A percentile compares a stretch with the other conserved stretches of the same genome.
These are phyloP conservation scores for Leccinellum rugosiceps DNA, from an alignment of 768 basidiomycete species.

Conservation along the genomic window DNA sequence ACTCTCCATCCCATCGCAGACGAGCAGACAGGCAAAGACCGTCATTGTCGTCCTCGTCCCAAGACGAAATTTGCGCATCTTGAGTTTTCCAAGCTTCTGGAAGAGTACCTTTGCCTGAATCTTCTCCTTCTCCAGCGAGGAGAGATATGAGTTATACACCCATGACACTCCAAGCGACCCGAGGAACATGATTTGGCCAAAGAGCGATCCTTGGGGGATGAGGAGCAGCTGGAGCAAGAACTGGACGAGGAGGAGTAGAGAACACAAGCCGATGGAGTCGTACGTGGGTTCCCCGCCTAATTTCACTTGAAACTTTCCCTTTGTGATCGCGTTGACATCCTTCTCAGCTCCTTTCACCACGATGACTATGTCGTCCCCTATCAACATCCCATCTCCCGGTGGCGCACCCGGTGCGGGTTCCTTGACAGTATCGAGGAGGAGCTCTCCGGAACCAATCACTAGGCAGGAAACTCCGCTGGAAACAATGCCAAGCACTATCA, in stretches of 20 bases:
- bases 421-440: constrained; percentile 15
- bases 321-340: constrained; percentile 31
- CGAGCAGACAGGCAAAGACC: constrained; percentile 25
- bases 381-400: constrained; percentile 32
- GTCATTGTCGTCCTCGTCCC: constrained; percentile 21
- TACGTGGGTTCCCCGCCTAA: constrained; percentile 14
- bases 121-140: constrained; percentile 35
- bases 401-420: constrained; percentile 25
- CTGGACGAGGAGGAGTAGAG: constrained; percentile 31
- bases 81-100: constrained; percentile 12
- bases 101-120: constrained; percentile 23
- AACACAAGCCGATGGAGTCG: constrained; percentile 25
- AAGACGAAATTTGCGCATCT: constrained; percentile 20
- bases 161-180: constrained; percentile 32
- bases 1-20: constrained; percentile 23
- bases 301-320: constrained; percentile 27
- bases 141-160: constrained; percentile 35
- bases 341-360: constrained; percentile 32
- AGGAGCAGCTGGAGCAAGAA: constrained; percentile 34
- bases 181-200: constrained; percentile 37
- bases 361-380: constrained; percentile 23
- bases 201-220: constrained; percentile 33
- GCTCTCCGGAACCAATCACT: constrained; percentile 29
- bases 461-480: constrained; percentile 30
- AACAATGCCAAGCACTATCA: constrained; percentile 34